A percentile compares a stretch with the other conserved stretches of the same genome.
These are phyloP conservation scores for Pleomassaria siparia DNA, from an alignment of 2,329 filamentous ascomycete genomes.

Conservation along the genomic window DNA sequence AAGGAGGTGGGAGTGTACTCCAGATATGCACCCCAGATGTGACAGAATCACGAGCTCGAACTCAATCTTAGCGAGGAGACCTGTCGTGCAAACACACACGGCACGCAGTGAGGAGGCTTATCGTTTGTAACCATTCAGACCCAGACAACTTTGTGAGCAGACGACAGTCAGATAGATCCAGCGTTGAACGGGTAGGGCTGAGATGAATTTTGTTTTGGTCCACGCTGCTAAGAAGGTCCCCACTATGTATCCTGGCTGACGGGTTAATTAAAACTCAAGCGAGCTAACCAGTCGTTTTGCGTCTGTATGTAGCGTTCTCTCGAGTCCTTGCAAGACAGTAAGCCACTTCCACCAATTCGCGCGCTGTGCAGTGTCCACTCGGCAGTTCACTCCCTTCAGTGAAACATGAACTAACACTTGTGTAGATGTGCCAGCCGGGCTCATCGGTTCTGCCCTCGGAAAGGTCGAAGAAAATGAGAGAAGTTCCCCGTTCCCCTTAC, in stretches of 20 bases:
- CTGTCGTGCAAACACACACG: background rate
- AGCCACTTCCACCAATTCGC: background rate
- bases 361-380: background rate
- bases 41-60: background rate
- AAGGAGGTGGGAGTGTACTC: too few species aligned
- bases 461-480: background rate
- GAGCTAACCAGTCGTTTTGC: too few species aligned
- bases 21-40: background rate
- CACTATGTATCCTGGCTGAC: too few species aligned
- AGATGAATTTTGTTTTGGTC: background rate
- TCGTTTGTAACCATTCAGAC: background rate
- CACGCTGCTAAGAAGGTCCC: too few species aligned
- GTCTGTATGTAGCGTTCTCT: too few species aligned
- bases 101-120: background rate
- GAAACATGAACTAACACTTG: conserved; percentile 1
- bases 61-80: background rate
- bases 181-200: background rate
- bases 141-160: background rate
- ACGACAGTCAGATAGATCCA: background rate
- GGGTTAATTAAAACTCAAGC: too few species aligned
- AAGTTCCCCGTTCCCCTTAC: background rate
- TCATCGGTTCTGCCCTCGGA: background rate
- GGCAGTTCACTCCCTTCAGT: background rate
- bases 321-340: too few species aligned
- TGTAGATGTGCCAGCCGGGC: background rate